Conservation (phyloP, 768 basidiomycete genomes). For the Psilocybe tampanensis region DNA sequence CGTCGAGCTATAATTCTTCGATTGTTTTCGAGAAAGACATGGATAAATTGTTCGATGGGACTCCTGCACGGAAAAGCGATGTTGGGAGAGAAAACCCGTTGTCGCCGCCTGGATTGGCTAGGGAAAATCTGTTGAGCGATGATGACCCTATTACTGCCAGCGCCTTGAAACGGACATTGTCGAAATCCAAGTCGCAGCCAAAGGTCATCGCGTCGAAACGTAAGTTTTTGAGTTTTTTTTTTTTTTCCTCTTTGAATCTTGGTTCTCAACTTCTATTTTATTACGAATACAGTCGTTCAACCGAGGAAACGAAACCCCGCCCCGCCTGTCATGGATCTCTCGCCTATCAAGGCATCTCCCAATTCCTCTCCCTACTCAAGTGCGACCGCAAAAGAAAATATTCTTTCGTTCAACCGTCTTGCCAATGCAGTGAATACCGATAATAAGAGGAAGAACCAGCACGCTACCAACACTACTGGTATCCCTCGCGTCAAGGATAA, state of each 20-base stretch:
- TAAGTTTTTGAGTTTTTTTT: conserved; percentile 23
- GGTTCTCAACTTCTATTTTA: background rate
- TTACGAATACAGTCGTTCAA: conserved; percentile 22
- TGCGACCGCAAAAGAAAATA: conserved; percentile 43
- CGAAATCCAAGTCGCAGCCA: conserved; percentile 48
- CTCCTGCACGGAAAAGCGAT: conserved; percentile 31
- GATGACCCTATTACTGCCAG: background rate
- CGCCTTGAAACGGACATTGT: conserved; percentile 22
- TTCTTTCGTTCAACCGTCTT: conserved; percentile 30
- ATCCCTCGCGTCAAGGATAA: background rate
- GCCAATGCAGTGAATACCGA: conserved; percentile 24
- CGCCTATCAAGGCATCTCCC: conserved; percentile 60
- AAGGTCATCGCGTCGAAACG: conserved; percentile 40
- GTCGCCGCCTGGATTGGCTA: conserved; percentile 40
- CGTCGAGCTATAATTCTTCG: conserved; percentile 48
- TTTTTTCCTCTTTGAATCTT: background rate
- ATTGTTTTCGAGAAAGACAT: conserved; percentile 54
- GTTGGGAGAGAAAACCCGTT: conserved; percentile 26
- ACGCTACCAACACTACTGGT: background rate
- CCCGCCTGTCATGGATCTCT: conserved; percentile 39
- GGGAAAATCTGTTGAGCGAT: conserved; percentile 19
- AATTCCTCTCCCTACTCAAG: conserved; percentile 37
- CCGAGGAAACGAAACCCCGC: conserved; percentile 40
- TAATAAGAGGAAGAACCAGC: conserved; percentile 18
- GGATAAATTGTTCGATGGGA: conserved; percentile 37